phyloP scores from a whole-genome alignment of 108 stramenopile genomes.

The Cyclotella cryptica region DNA sequence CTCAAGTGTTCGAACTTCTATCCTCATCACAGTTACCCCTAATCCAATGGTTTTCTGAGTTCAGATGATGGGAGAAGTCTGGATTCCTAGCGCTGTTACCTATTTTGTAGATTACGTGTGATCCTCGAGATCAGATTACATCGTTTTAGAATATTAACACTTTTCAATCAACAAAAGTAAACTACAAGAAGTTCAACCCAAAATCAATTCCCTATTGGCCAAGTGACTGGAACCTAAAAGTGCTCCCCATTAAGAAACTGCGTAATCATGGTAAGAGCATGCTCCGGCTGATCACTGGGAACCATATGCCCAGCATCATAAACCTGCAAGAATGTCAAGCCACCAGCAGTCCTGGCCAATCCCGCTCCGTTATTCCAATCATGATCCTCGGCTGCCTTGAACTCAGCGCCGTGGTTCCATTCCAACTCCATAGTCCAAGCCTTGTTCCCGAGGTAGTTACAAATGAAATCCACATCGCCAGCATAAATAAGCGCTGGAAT shows the following conservation, averaged over 20 bases:
- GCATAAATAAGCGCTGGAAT: slow-evolving; percentile 94
- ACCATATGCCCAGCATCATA: slow-evolving; percentile 93
- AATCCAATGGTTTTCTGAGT: too few relatives aligned
- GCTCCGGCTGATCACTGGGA: slow-evolving; percentile 89
- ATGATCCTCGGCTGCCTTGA: slow-evolving; percentile 78
- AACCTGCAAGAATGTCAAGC: slow-evolving; percentile 87
- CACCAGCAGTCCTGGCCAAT: slow-evolving; percentile 70
- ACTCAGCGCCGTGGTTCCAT: slow-evolving; percentile 87
- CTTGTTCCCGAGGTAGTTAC: slow-evolving; percentile 96
- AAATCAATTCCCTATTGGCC: too few relatives aligned
- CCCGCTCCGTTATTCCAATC: slow-evolving; percentile 83
- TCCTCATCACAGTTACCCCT: too few relatives aligned
- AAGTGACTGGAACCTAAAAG: slow-evolving; percentile 1
- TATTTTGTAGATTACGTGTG: too few relatives aligned
- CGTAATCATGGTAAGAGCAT: slow-evolving; percentile 86
- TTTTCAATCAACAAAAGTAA: too few relatives aligned
- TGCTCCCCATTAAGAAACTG: slow-evolving; percentile 64
- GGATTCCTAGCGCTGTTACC: too few relatives aligned
- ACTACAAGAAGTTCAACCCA: too few relatives aligned
- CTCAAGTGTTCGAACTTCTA: too few relatives aligned
- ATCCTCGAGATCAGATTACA: too few relatives aligned
- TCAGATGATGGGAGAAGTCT: too few relatives aligned
- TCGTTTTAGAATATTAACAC: too few relatives aligned
- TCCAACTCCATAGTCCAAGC: slow-evolving; percentile 93
- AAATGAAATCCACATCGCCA: slow-evolving; percentile 97